Base-by-base conservation (phyloP, 108 stramenopile species). In the Fistulifera pelliculosa region DNA sequence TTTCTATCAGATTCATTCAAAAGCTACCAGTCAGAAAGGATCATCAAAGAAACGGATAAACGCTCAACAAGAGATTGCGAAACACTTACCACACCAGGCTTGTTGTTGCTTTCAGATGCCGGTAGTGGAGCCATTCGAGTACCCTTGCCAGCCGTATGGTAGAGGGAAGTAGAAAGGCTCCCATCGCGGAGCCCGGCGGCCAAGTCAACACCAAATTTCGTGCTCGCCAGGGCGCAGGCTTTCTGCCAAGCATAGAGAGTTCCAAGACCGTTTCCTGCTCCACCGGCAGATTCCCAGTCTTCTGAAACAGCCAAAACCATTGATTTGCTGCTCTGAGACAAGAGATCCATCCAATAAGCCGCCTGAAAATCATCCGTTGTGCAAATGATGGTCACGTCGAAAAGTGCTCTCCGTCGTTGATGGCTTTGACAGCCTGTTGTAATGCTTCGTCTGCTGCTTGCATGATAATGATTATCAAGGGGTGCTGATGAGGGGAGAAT, bases 71-170 rank as follows among this genome's bases (percentile, higher is more conserved):
- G n/a, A n/a, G n/a, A n/a, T n/a, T 22, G 18, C 23, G 2, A 17
- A 11, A 14, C 4, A 82, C 88, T 67, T 69, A 92, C 90, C 75
- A 98, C 98, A 47, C 96, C 98, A 39, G 98, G 98, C 71, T 98
- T 98, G 74, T 98, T 98, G 68, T 98, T 98, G 79, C 96, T 98
- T 69, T 98, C 98, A 25, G 80, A 75, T 11, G 96, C 98, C 48
- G 98, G 96, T 59, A 98, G 71, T 31, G 96, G 98, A 23, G 97
- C 95, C 70, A 98, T 74, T 24, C 97, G 86, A 27, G 97, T 98
- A 16, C 97, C n/a, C 71, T 93, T 95, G 52, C 89, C 97, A 22
- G 97, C 97, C 21, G 97, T 98, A 74, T 98, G 97, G 71, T 78
- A 98, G 40, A 98, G 70, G 7, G 91, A 94, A 15, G 93, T 94